phyloP scores from a whole-genome alignment of 352 stramenopile genomes.

The Plasmopara muralis region DNA sequence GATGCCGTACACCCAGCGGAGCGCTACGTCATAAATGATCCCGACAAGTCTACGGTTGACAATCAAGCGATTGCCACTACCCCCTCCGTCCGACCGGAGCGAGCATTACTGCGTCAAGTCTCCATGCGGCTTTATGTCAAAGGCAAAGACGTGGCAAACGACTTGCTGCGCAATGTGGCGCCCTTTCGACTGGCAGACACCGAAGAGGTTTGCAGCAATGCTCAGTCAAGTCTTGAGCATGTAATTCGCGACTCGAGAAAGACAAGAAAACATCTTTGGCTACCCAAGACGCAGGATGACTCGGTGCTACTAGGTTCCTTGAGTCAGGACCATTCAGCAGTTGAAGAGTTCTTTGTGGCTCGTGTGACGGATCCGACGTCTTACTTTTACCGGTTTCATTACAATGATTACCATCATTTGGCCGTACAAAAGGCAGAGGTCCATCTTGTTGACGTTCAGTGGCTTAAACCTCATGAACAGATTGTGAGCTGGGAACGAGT shows the following conservation, averaged over 20 bases:
- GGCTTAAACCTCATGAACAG: constrained; percentile 81
- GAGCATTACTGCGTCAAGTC: constrained; percentile 66
- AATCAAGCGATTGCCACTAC: constrained; percentile 1
- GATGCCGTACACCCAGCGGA: constrained; percentile 3
- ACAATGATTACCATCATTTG: constrained; percentile 55
- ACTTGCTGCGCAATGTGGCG: constrained; percentile 59
- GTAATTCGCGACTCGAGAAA: constrained; percentile 57
- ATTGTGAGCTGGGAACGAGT: constrained; percentile 80
- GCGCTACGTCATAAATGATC: constrained; percentile 13
- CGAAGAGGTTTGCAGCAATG: constrained; percentile 38
- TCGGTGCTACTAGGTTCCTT: constrained; percentile 41
- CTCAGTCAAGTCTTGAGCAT: constrained; percentile 50
- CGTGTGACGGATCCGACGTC: constrained; percentile 79
- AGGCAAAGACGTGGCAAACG: constrained; percentile 49
- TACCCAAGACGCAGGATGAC: constrained; percentile 71
- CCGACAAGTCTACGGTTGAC: constrained; percentile 7
- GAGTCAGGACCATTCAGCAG: constrained; percentile 28
- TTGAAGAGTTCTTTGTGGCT: constrained; percentile 72
- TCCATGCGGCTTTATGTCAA: constrained; percentile 76
- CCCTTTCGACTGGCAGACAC: constrained; percentile 48
- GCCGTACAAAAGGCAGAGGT: constrained; percentile 69
- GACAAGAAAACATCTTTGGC: constrained; percentile 65
- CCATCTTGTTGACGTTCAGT: constrained; percentile 72
- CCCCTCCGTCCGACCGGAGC: constrained; percentile 37
- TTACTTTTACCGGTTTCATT: constrained; percentile 83